These are phyloP conservation scores for Trametes gibbosa DNA, from an alignment of 768 basidiomycete genomes.

Conservation along the genomic window DNA sequence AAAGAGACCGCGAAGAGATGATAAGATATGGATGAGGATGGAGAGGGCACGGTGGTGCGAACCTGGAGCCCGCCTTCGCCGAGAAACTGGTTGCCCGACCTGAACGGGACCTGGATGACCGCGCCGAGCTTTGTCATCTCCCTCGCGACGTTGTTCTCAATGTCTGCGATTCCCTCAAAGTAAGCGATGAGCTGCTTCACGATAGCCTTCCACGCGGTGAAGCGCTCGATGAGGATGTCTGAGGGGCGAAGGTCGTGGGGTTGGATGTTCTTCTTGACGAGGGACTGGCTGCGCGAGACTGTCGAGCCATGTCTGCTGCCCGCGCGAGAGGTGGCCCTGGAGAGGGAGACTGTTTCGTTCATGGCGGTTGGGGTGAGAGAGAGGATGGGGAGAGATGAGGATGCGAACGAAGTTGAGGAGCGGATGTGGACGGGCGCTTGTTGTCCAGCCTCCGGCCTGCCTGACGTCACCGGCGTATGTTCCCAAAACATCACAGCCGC, in stretches of 20 bases:
- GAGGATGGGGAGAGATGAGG: background rate
- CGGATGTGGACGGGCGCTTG: background rate
- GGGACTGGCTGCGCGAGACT: constrained; percentile 73
- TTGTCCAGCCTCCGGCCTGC: too few species aligned
- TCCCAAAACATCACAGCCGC: too few species aligned
- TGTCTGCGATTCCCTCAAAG: constrained; percentile 83
- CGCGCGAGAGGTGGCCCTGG: constrained; percentile 69
- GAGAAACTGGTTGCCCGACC: constrained; percentile 93
- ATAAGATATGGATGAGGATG: too few species aligned
- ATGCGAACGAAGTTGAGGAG: background rate
- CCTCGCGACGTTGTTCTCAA: constrained; percentile 90
- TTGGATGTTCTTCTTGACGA: constrained; percentile 93
- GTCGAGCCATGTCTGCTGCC: constrained; percentile 62
- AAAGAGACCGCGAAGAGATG: background rate
- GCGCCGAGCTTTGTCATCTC: constrained; percentile 92
- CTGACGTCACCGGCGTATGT: too few species aligned
- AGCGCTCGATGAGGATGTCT: constrained; percentile 95
- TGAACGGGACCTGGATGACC: constrained; percentile 96
- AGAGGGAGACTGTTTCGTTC: constrained; percentile 48
- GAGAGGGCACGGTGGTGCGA: too few species aligned
- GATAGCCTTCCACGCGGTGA: constrained; percentile 93
- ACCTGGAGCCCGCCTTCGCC: constrained; percentile 96
- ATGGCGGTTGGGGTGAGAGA: constrained; percentile 1
- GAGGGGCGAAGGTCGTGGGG: constrained; percentile 88
- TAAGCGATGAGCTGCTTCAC: constrained; percentile 95